Conservation (phyloP, 148 eudicot species). For the Rhododendron ferrugineum region DNA sequence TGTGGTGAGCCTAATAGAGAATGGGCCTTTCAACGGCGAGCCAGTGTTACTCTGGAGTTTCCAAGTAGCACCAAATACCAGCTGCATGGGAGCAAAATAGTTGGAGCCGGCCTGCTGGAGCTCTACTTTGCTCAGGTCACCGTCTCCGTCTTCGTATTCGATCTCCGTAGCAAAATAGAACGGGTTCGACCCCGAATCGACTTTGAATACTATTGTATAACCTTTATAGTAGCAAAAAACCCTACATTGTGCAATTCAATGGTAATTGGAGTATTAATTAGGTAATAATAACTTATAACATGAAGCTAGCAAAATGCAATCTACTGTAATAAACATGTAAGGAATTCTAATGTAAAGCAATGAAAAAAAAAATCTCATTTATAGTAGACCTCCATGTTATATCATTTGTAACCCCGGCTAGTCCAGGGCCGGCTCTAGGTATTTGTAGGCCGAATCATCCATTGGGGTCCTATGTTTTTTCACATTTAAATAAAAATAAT, state of each 20-base stretch:
- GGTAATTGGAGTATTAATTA: neutral
- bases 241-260: constrained; percentile 19
- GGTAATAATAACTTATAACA: neutral
- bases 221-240: constrained; percentile 51
- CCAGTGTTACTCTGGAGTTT: constrained; percentile 10
- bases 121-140: constrained; percentile 35
- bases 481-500: too few species aligned
- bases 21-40: constrained; percentile 30
- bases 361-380: too few species aligned
- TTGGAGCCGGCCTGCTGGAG: constrained; percentile 20
- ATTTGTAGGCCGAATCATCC: too few species aligned
- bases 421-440: too few species aligned
- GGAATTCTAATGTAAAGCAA: too few species aligned
- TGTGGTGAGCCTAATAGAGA: constrained; percentile 47
- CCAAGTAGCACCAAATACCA: constrained; percentile 58
- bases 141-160: constrained; percentile 48
- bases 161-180: constrained; percentile 42
- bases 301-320: too few species aligned
- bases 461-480: too few species aligned
- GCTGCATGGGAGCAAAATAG: constrained; percentile 25
- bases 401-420: too few species aligned
- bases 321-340: too few species aligned
- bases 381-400: too few species aligned
- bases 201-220: constrained; percentile 30
- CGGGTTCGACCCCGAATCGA: constrained; percentile 50